phyloP scores from a whole-genome alignment of 2,329 filamentous ascomycete genomes.

The Alternaria postmessia region DNA sequence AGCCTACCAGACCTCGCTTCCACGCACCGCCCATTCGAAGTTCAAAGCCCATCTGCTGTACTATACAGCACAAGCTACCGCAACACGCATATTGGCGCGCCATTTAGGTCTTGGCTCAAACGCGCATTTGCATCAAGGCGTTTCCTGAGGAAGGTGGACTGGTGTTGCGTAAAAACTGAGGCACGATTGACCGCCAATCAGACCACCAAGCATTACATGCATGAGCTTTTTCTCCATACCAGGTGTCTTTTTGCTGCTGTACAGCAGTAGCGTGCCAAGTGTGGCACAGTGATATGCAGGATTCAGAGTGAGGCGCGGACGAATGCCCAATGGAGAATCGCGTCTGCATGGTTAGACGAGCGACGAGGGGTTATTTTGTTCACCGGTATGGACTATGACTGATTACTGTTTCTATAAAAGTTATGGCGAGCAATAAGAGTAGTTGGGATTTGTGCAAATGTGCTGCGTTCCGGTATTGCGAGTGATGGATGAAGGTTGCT shows the following conservation, averaged over 20 bases:
- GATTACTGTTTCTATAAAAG: background rate
- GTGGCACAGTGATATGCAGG: slow-evolving; percentile 3
- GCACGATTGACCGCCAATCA: background rate
- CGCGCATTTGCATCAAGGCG: background rate
- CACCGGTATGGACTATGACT: background rate
- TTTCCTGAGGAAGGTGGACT: background rate
- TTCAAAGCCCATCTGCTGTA: background rate
- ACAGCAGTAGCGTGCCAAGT: slow-evolving; percentile 5
- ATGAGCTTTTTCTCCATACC: slow-evolving; percentile 1
- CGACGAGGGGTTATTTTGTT: background rate
- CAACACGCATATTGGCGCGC: background rate
- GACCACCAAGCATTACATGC: background rate
- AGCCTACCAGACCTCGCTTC: slow-evolving; percentile 1
- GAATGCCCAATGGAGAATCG: background rate
- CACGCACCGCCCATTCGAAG: background rate
- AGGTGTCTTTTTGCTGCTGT: background rate
- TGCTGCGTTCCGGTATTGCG: background rate
- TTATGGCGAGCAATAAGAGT: background rate
- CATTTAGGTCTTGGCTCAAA: slow-evolving; percentile 9
- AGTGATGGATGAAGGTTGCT: background rate
- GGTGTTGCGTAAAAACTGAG: background rate
- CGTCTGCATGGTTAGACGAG: slow-evolving; percentile 6
- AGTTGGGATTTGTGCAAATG: background rate
- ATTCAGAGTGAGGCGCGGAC: slow-evolving; percentile 4
- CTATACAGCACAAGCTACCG: background rate